These are phyloP conservation scores for Fonsecaea nubica DNA, from an alignment of 2,329 filamentous ascomycete genomes.

Conservation along the genomic window DNA sequence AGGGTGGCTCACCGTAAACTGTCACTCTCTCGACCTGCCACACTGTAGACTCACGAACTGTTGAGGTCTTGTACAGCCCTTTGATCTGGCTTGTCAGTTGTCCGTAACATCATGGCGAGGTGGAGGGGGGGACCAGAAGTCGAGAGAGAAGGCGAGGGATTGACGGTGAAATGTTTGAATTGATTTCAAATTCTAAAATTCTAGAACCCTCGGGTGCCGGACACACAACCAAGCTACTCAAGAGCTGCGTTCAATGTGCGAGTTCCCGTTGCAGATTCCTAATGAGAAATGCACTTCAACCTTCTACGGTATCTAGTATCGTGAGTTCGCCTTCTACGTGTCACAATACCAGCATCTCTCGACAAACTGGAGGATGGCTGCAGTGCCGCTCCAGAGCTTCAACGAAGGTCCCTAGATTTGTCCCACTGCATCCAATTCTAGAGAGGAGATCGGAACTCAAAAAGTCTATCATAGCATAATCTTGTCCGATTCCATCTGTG, in stretches of 20 bases:
- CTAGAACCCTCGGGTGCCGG: too few relatives aligned
- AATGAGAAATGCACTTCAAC: too few relatives aligned
- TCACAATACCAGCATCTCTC: too few relatives aligned
- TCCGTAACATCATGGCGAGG: background rate
- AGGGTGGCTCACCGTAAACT: background rate
- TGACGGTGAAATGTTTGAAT: background rate
- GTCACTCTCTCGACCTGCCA: background rate
- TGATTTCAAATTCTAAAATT: too few relatives aligned
- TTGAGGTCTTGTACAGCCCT: background rate
- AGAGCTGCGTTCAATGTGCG: too few relatives aligned
- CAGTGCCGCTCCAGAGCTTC: too few relatives aligned
- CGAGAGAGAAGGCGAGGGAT: background rate
- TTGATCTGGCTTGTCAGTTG: background rate
- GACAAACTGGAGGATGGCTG: too few relatives aligned
- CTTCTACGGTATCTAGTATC: too few relatives aligned
- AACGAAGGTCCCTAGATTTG: too few relatives aligned
- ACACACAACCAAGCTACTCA: too few relatives aligned
- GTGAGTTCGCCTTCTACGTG: too few relatives aligned
- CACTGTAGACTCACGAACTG: background rate
- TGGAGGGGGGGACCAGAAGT: background rate
- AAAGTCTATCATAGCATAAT: background rate
- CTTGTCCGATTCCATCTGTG: background rate
- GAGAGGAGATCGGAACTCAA: background rate
- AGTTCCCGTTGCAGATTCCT: too few relatives aligned
- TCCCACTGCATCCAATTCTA: background rate